phyloP scores from a whole-genome alignment of 2,329 filamentous ascomycete species.

The Monilinia vaccinii-corymbosi region DNA sequence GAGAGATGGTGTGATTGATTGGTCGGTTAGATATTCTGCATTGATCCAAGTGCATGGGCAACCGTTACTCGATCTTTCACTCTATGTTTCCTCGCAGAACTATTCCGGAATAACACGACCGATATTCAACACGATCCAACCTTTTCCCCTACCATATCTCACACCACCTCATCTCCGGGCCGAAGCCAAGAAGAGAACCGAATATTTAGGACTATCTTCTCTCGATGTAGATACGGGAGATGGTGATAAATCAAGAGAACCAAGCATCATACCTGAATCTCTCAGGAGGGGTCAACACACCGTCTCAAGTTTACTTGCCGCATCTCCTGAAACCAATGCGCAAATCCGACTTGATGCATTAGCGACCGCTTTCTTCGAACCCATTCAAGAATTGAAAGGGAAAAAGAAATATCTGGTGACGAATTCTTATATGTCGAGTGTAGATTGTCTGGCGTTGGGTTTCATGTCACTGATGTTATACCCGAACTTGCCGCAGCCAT shows the following conservation, averaged over 20 bases:
- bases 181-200: slow-evolving; percentile 60
- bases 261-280: slow-evolving; percentile 30
- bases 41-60: slow-evolving; percentile 69
- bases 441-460: slow-evolving; percentile 75
- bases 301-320: slow-evolving; percentile 45
- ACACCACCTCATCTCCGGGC: slow-evolving; percentile 65
- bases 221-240: slow-evolving; percentile 51
- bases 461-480: slow-evolving; percentile 68
- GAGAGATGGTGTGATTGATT: not conserved
- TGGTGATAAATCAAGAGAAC: slow-evolving; percentile 24
- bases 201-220: slow-evolving; percentile 58
- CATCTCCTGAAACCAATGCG: slow-evolving; percentile 62
- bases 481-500: slow-evolving; percentile 50
- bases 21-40: slow-evolving; percentile 43
- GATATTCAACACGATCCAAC: slow-evolving; percentile 69
- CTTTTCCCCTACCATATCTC: slow-evolving; percentile 83
- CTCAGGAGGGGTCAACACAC: slow-evolving; percentile 34
- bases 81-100: slow-evolving; percentile 86
- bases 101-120: slow-evolving; percentile 71
- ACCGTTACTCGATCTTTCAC: slow-evolving; percentile 71
- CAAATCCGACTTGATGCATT: slow-evolving; percentile 70
- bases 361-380: slow-evolving; percentile 60
- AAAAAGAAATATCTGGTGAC: slow-evolving; percentile 47
- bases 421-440: slow-evolving; percentile 42
- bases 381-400: slow-evolving; percentile 55